A percentile compares a stretch with the other conserved stretches of the same genome.
Evolutionary conservation across 2,329 filamentous ascomycete genomes (phyloP).

Genomic region (Boeremia lycopersici): DNA sequence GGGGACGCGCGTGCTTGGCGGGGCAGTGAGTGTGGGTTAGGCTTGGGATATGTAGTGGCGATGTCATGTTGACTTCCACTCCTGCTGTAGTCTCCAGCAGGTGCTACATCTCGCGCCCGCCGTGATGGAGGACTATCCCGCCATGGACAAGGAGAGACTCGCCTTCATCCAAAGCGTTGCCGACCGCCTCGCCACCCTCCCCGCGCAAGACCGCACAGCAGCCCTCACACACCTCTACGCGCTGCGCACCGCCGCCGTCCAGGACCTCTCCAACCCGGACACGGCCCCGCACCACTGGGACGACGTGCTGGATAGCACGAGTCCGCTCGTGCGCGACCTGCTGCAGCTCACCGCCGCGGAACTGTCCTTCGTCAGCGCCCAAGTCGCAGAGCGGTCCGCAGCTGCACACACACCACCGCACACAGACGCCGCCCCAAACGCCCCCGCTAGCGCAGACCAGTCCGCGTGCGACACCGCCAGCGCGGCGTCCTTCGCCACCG

Average conservation of each 20-base stretch:
- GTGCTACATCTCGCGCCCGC: background rate
- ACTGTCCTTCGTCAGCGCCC: background rate
- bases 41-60: too few species aligned
- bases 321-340: conserved; percentile 2
- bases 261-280: conserved; percentile 3
- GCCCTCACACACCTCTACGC: conserved; percentile 14
- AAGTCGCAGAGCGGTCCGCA: background rate
- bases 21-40: too few species aligned
- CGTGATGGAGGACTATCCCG: background rate
- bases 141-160: conserved; percentile 2
- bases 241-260: conserved; percentile 10
- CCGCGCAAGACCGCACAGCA: background rate
- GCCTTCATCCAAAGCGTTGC: background rate
- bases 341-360: conserved; percentile 4
- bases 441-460: too few species aligned
- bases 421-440: too few species aligned
- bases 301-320: background rate
- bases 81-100: background rate
- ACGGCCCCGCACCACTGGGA: conserved; percentile 1
- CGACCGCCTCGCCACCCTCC: conserved; percentile 1
- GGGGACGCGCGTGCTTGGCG: too few species aligned
- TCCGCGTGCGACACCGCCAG: too few species aligned
- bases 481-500: background rate
- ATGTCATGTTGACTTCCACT: background rate
- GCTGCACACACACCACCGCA: background rate